Evolutionary conservation across 805 yeast genomes (phyloP), one percentile per base, ranked within the genome.

Genomic region (Metschnikowia matae): DNA sequence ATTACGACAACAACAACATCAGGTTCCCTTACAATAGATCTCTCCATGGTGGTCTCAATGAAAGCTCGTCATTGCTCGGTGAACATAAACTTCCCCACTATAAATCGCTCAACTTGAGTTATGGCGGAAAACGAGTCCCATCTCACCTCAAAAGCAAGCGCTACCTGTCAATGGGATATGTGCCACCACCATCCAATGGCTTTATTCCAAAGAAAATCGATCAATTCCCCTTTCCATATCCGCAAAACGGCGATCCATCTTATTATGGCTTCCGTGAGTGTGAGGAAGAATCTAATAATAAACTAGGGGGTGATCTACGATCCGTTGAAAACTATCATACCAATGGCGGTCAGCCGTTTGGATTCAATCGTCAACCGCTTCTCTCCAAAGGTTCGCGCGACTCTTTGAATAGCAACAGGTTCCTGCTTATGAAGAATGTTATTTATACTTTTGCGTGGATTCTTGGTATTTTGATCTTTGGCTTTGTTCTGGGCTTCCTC

Each of bases 401-500:
- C 6, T 46, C 47, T 3, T 41, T 52, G 15, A 46, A 49, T 20
- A 36, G 46, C 40, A 54, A 47, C 38, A 55, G 35, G 40, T 51
- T 55, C 33, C 62, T 56, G 40, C 65, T 64, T 44, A 44, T 69
- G 37, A 70, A 64, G 46, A 64, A 66, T 6, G 66, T 72, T 32
- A 60, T 72, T 46, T 79, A 78, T 54, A 75, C 83, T 0, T 54
- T 78, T 33, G 56, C 74, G 38, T 60, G 77, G 35, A 74, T 80
- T 2, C 56, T 80, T 14, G 63, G 78, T 13, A 72, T 89, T n/a
- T 66, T 88, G 10, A 71, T 83, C 0, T 64, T 86, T 31, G 96
- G 96, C 1, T 89, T 92, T 61, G 72, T 87, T 4, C 74, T 85
- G 60, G 98, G 98, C 0, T 88, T 91, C 62, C 69, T 90, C 2